These are phyloP conservation scores for Lepidopterella palustris DNA, from an alignment of 495 filamentous ascomycete genomes.

Conservation along the genomic window DNA sequence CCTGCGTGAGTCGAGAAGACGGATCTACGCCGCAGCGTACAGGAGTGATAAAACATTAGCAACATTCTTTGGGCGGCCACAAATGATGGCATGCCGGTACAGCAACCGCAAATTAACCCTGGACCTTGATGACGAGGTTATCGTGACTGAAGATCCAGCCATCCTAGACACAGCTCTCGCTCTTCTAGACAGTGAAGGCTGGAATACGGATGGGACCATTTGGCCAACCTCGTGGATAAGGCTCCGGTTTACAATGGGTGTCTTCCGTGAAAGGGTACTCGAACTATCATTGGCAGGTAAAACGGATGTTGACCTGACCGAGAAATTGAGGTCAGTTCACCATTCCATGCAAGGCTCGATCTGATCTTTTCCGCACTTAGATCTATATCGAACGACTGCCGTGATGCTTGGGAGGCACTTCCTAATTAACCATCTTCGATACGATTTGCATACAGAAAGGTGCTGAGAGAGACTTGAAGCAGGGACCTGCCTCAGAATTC, in stretches of 20 bases:
- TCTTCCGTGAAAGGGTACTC: conserved; percentile 11
- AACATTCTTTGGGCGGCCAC: conserved; percentile 24
- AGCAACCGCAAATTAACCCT: conserved; percentile 15
- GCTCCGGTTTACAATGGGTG: conserved; percentile 3
- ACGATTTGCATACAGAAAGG: conserved; percentile 20
- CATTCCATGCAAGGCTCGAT: not conserved
- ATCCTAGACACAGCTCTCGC: conserved; percentile 11
- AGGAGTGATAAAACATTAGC: conserved; percentile 22
- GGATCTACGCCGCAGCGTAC: conserved; percentile 15
- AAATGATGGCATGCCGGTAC: conserved; percentile 17
- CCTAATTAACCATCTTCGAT: conserved; percentile 18
- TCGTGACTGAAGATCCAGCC: conserved; percentile 6
- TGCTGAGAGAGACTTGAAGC: conserved; percentile 8
- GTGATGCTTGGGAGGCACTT: conserved; percentile 13
- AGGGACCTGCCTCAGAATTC: conserved; percentile 12
- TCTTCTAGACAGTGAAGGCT: conserved; percentile 12
- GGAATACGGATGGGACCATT: conserved; percentile 19
- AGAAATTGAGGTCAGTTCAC: conserved; percentile 10
- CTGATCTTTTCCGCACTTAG: not conserved
- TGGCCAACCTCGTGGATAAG: conserved; percentile 15
- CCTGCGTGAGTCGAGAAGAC: conserved; percentile 17
- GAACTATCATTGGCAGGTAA: conserved; percentile 18
- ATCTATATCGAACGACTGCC: conserved; percentile 5
- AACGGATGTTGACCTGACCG: conserved; percentile 4
- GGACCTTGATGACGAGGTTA: conserved; percentile 17